Evolutionary conservation across 164 flowering plant genomes (phyloP).

Genomic region (Macadamia tetraphylla): DNA sequence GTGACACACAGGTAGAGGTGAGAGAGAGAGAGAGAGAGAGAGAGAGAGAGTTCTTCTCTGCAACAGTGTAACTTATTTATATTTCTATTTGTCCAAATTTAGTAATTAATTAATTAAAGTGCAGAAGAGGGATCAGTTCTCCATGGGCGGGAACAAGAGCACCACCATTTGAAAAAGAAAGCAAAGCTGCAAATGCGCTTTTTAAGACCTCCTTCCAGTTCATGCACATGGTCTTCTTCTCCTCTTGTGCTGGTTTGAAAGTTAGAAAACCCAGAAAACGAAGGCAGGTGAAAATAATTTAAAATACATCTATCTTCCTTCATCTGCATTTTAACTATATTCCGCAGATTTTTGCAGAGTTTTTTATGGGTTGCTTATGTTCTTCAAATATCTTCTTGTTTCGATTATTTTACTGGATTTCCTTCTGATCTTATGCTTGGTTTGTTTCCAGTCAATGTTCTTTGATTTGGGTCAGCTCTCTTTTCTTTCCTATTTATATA

Average conservation of each 20-base stretch:
- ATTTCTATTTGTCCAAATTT: background rate
- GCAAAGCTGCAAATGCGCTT: conserved; percentile 12
- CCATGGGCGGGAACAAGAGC: conserved; percentile 28
- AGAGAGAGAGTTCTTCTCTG: conserved; percentile 1
- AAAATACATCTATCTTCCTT: conserved; percentile 1
- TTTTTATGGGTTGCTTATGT: background rate
- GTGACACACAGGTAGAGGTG: background rate
- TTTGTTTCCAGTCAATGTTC: conserved; percentile 13
- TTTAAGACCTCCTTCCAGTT: background rate
- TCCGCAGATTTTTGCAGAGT: conserved; percentile 7
- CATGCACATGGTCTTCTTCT: conserved; percentile 2
- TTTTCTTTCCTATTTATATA: background rate
- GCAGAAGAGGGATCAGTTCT: background rate
- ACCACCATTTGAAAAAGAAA: conserved; percentile 21
- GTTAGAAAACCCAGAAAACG: background rate
- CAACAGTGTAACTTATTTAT: background rate
- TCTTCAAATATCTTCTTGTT: background rate
- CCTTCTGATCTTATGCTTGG: background rate
- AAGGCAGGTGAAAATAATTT: background rate
- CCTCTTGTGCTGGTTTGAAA: background rate
- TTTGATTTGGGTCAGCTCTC: conserved; percentile 6
- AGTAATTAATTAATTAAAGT: conserved; percentile 6
- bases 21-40: background rate
- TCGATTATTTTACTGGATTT: conserved; percentile 3
- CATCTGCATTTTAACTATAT: conserved; percentile 18